Conservation (phyloP, 257 asterid genomes). For the Solanum rostratum region DNA sequence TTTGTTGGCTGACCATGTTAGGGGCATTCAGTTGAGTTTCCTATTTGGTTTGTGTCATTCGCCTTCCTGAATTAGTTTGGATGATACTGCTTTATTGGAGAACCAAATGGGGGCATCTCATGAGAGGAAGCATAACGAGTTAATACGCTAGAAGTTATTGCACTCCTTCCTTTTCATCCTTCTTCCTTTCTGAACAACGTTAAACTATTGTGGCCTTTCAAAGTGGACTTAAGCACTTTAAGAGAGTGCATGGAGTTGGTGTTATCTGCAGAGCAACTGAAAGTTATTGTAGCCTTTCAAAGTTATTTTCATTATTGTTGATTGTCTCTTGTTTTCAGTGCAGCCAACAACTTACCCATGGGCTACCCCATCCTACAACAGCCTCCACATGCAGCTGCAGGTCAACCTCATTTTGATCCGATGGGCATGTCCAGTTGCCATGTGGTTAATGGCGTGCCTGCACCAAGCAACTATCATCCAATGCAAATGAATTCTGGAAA, state of each 20-base stretch:
- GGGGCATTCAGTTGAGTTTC: background rate
- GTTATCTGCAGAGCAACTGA: background rate
- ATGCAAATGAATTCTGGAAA: slow-evolving; percentile 78
- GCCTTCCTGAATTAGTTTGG: background rate
- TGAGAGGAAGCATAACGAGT: background rate
- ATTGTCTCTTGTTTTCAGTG: slow-evolving; percentile 44
- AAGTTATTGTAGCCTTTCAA: background rate
- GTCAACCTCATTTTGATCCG: slow-evolving; percentile 69
- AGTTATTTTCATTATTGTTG: slow-evolving; percentile 22
- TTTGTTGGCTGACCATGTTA: background rate
- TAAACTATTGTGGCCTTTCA: background rate
- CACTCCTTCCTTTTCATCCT: background rate
- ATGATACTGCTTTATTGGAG: background rate
- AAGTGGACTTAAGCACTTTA: background rate
- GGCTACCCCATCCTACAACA: slow-evolving; percentile 89
- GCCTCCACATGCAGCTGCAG: slow-evolving; percentile 52
- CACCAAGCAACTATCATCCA: slow-evolving; percentile 70
- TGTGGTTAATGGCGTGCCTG: slow-evolving; percentile 85
- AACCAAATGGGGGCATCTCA: background rate
- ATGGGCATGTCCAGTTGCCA: slow-evolving; percentile 65
- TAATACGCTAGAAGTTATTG: background rate
- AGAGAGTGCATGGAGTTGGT: background rate
- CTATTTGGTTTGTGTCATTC: background rate
- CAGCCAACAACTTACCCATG: slow-evolving; percentile 90
- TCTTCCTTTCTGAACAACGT: background rate